Base-by-base conservation (phyloP, 176 grass and related monocot species). In the Themeda triandra region DNA sequence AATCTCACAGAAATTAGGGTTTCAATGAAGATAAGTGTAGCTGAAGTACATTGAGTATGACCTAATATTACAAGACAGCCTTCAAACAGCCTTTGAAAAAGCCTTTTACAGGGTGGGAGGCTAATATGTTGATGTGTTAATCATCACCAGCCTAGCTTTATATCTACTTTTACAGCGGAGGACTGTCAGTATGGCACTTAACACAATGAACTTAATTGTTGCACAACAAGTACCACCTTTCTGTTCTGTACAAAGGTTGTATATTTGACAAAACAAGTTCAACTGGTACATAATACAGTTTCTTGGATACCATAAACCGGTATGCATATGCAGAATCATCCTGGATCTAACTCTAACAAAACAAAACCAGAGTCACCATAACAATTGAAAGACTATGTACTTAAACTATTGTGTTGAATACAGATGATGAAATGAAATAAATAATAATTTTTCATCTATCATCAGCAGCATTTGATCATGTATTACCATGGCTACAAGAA, bases 131-230 rank as follows among this genome's bases (percentile, higher is more conserved):
- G 2, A 58, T 56, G 31, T 40, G 70, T 40, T 46, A 73, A 74
- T 83, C 69, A 12, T 83, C 51, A 63, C 37, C 17, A 23, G 24
- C 29, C 28, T 62, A 74, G 17, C 17, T 73, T 82, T 84, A 66
- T 35, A 68, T 63, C 28, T 48, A 76, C 49, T 19, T 27, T 39
- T 28, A 66, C 48, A 13, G 13, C 21, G 60, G 9, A 51, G 49
- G 65, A 32, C 40, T 41, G 31, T 78, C 17, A 60, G 12, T 63
- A 30, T 71, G n/a, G 9, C 8, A 82, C 37, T 76, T 39, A 59
- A 31, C 10, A 13, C 35, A 58, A 39, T 39, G 44, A 58, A 78
- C 25, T 12, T 69, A 8, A 10, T 31, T 42, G 12, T 14, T 66
- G 31, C 41, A 13, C 30, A 60, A 28, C 29, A 66, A 58, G 10